Conservation (phyloP, 306 rosid genomes). For the Vachellia collinsii region DNA sequence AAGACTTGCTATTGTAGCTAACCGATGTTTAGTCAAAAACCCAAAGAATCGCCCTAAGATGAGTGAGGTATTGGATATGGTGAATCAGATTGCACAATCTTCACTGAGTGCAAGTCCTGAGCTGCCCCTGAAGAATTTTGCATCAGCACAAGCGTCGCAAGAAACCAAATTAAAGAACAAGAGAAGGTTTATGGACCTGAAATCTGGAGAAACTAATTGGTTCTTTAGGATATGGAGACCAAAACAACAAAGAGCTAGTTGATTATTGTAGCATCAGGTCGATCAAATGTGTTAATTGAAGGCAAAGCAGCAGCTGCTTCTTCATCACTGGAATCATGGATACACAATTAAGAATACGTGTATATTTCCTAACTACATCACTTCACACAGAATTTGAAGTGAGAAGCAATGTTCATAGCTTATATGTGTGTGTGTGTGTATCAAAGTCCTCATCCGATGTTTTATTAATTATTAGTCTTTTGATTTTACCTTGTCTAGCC, state of each 20-base stretch:
- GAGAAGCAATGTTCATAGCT: not conserved
- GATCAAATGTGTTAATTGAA: conserved; percentile 27
- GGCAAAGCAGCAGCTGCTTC: conserved; percentile 16
- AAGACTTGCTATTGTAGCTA: conserved; percentile 75
- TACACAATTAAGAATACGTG: conserved; percentile 22
- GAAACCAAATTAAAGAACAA: conserved; percentile 47
- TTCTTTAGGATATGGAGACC: conserved; percentile 57
- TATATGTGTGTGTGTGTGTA: not conserved
- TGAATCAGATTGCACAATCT: conserved; percentile 57
- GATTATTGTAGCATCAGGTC: conserved; percentile 40
- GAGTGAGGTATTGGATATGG: conserved; percentile 90
- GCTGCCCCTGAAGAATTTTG: conserved; percentile 48
- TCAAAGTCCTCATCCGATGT: conserved; percentile 13
- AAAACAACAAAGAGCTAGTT: conserved; percentile 62
- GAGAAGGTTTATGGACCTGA: conserved; percentile 54
- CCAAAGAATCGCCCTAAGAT: conserved; percentile 94
- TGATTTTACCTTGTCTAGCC: conserved; percentile 22
- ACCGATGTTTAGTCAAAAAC: conserved; percentile 73
- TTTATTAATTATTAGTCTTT: not conserved
- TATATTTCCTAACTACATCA: conserved; percentile 22
- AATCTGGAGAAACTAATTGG: conserved; percentile 63
- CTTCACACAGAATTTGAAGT: not conserved
- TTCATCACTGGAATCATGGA: conserved; percentile 28
- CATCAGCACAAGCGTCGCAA: conserved; percentile 38
- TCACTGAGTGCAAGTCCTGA: conserved; percentile 48